A percentile compares a stretch with the other conserved stretches of the same genome.
These are phyloP conservation scores for Lagenidium giganteum DNA, from an alignment of 352 stramenopile species.

Conservation along the genomic window DNA sequence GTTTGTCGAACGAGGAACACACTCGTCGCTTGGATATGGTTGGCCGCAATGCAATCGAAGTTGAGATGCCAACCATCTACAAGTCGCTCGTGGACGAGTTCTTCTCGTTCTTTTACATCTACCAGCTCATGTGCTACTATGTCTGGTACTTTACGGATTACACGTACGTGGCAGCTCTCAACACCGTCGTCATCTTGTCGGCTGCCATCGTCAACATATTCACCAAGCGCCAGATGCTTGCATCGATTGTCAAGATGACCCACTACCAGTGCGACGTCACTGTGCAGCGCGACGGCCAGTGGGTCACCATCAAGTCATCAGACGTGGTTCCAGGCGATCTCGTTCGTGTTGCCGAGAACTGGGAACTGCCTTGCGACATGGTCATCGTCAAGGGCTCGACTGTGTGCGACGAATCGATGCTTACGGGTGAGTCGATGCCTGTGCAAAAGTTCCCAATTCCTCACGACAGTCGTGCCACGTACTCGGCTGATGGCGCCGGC, in stretches of 20 bases:
- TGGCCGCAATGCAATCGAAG: constrained; percentile 20
- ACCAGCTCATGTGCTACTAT: constrained; percentile 26
- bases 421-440: constrained; percentile 46
- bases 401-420: constrained; percentile 25
- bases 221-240: constrained; percentile 23
- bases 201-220: constrained; percentile 21
- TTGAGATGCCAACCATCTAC: constrained; percentile 21
- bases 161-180: constrained; percentile 16
- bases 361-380: constrained; percentile 26
- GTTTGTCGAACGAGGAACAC: constrained; percentile 16
- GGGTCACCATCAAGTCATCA: constrained; percentile 17
- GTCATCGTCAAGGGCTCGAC: constrained; percentile 24
- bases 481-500: constrained; percentile 19
- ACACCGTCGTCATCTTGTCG: constrained; percentile 20
- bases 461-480: constrained; percentile 17
- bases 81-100: constrained; percentile 23
- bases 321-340: constrained; percentile 27
- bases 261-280: constrained; percentile 31
- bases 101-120: constrained; percentile 26
- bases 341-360: constrained; percentile 18
- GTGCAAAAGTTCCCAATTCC: constrained; percentile 37
- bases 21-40: constrained; percentile 17
- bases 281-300: constrained; percentile 21
- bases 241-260: constrained; percentile 22
- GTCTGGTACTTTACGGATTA: constrained; percentile 31